phyloP scores from a whole-genome alignment of 202 grass and related monocot species.

The Cymbopogon flexuosus region DNA sequence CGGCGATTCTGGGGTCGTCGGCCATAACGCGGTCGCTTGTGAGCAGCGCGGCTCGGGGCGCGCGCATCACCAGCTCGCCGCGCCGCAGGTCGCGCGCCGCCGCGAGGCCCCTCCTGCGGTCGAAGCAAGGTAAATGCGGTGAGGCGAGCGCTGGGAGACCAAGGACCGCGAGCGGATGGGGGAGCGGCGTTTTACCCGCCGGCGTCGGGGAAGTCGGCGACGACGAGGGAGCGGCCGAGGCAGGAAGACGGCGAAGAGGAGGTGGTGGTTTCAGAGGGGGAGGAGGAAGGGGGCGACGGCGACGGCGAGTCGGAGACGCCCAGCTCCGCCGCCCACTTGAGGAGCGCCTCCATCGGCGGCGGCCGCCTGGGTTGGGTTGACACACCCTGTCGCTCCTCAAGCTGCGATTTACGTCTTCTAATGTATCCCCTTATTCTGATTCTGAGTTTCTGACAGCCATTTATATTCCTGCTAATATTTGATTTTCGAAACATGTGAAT shows the following conservation, averaged over 20 bases:
- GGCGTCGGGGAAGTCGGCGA: conserved; percentile 65
- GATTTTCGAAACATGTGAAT: not conserved
- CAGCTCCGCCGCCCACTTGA: conserved; percentile 71
- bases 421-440: not conserved
- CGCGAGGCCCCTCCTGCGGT: conserved; percentile 67
- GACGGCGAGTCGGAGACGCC: conserved; percentile 58
- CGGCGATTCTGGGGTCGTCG: conserved; percentile 44
- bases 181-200: conserved; percentile 56
- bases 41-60: conserved; percentile 57
- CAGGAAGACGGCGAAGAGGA: conserved; percentile 13
- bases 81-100: conserved; percentile 59
- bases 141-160: not conserved
- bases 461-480: not conserved
- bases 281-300: not conserved
- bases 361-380: not conserved
- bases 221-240: conserved; percentile 52
- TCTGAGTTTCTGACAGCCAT: not conserved
- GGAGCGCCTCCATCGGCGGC: conserved; percentile 50
- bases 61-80: conserved; percentile 67
- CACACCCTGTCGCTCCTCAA: not conserved
- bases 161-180: not conserved
- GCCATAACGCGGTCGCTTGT: conserved; percentile 60
- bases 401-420: not conserved
- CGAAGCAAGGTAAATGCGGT: conserved; percentile 1
- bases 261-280: not conserved